These are phyloP conservation scores for Sophora flavescens DNA, from an alignment of 306 rosid genomes.

Conservation along the genomic window DNA sequence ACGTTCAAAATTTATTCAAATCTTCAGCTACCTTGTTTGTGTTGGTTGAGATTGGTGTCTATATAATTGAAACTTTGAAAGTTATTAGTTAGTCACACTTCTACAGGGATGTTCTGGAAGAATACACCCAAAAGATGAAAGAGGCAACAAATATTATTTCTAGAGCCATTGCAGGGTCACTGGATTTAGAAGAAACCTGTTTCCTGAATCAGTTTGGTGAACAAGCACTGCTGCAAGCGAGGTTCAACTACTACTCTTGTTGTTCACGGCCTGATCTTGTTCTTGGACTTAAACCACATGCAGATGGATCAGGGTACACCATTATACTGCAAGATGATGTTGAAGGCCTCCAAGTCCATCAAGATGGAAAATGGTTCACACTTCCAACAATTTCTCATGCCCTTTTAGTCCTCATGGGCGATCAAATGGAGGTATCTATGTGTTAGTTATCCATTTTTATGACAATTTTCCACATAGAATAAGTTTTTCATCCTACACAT, in stretches of 20 bases:
- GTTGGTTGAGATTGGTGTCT: neutral
- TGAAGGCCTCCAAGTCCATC: slow-evolving; percentile 45
- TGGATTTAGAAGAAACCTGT: slow-evolving; percentile 52
- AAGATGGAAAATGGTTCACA: slow-evolving; percentile 46
- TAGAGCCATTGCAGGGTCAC: slow-evolving; percentile 52
- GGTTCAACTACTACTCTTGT: slow-evolving; percentile 42
- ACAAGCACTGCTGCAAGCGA: slow-evolving; percentile 35
- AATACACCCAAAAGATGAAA: slow-evolving; percentile 43
- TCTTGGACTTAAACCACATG: slow-evolving; percentile 45
- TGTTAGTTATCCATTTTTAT: neutral
- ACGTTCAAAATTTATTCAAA: neutral
- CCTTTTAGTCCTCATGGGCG: slow-evolving; percentile 52
- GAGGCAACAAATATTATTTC: slow-evolving; percentile 43
- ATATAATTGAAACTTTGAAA: neutral
- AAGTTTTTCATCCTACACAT: neutral
- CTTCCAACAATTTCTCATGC: slow-evolving; percentile 53
- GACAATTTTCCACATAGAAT: neutral
- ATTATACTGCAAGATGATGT: slow-evolving; percentile 43
- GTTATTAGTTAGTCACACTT: neutral
- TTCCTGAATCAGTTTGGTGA: slow-evolving; percentile 56
- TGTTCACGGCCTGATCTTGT: slow-evolving; percentile 38
- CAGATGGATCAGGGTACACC: slow-evolving; percentile 43
- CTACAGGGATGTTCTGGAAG: slow-evolving; percentile 46
- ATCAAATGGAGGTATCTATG: slow-evolving; percentile 50
- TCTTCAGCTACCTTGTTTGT: neutral